Percentiles rank a stretch among this genome's conserved stretches.
Conservation (phyloP, 2,329 filamentous ascomycete species). For the Phialocephala subalpina region DNA sequence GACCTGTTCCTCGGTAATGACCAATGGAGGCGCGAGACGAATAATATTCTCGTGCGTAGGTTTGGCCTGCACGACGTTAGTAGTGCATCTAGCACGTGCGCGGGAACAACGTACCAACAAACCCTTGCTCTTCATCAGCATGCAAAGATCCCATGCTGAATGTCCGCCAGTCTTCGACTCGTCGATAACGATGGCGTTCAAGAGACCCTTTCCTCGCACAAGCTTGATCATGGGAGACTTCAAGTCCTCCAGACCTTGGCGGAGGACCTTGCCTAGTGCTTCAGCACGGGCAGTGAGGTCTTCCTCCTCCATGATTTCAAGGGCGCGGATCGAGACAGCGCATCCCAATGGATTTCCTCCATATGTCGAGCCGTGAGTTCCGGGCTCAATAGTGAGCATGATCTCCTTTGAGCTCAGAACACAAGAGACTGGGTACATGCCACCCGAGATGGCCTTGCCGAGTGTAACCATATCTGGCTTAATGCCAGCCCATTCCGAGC, state of each 20-base stretch:
- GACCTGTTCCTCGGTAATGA: conserved; percentile 91
- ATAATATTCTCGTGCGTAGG: conserved; percentile 99
- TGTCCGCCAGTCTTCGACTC: conserved; percentile 85
- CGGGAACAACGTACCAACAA: conserved; percentile 71
- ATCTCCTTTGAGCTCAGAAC: conserved; percentile 88
- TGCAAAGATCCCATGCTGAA: conserved; percentile 94
- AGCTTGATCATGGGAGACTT: conserved; percentile 81
- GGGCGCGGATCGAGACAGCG: conserved; percentile 91
- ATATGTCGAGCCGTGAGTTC: conserved; percentile 98
- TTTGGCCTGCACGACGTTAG: conserved; percentile 73
- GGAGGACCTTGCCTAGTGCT: conserved; percentile 81
- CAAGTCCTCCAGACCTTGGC: conserved; percentile 77
- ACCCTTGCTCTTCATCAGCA: conserved; percentile 95
- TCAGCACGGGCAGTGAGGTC: conserved; percentile 85
- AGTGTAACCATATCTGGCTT: conserved; percentile 95
- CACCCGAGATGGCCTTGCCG: conserved; percentile 96
- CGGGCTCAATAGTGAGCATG: conserved; percentile 95
- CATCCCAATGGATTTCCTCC: conserved; percentile 96
- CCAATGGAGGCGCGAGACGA: conserved; percentile 92
- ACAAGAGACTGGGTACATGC: conserved; percentile 98
- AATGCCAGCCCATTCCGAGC: conserved; percentile 93
- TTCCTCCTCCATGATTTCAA: conserved; percentile 94
- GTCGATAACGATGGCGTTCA: conserved; percentile 97
- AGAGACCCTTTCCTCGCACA: conserved; percentile 89
- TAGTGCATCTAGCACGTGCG: conserved; percentile 19